Evolutionary conservation across 1,284 basidiomycete species (phyloP), one percentile per base, ranked within the genome.

Genomic region (Xerocomus minutiporus): DNA sequence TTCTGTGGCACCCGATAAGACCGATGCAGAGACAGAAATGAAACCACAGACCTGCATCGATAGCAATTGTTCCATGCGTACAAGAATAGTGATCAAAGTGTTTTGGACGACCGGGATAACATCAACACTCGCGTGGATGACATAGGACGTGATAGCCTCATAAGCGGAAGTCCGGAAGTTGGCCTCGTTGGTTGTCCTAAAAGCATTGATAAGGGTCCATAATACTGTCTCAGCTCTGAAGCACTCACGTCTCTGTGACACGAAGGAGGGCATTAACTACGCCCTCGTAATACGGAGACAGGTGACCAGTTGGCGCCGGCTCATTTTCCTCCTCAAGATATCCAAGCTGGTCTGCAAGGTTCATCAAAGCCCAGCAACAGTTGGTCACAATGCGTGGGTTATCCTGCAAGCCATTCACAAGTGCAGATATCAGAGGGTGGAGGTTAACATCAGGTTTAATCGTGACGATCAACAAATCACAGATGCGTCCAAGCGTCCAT

Each of bases 321-420:
- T 72, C 73, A 28, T 71, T 68, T 34, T 83, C 81, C 13, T 86
- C 84, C 56, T 86, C 84, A 41, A 79, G 75, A 57, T 79, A 82
- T 8, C 82, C 82, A 25, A 95, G 77, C 62, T 95, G 91, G 65
- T 93, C 86, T 20, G 90, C 88, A 31, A 99, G 78, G 72, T 97
- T 97, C 90, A 93, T 96, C 64, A 99, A 75, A 8, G 91, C 92
- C 88, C 95, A 97, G 68, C 94, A 97, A 73, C 92, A 97, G 74
- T 97, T 97, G 47, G 92, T 86, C 45, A 91, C 83, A 59, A 99
- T 96, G 26, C 94, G 79, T 8, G 91, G 86, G 61, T 81, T 86
- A 68, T 94, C 92, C 49, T 83, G 79, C 57, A 99, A 73, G 29
- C 93, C 92, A 52, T 75, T 75, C 13, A 97, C 91, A 46, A 98